phyloP scores from a whole-genome alignment of 169 alveolate species.

The Plasmodium coatneyi region DNA sequence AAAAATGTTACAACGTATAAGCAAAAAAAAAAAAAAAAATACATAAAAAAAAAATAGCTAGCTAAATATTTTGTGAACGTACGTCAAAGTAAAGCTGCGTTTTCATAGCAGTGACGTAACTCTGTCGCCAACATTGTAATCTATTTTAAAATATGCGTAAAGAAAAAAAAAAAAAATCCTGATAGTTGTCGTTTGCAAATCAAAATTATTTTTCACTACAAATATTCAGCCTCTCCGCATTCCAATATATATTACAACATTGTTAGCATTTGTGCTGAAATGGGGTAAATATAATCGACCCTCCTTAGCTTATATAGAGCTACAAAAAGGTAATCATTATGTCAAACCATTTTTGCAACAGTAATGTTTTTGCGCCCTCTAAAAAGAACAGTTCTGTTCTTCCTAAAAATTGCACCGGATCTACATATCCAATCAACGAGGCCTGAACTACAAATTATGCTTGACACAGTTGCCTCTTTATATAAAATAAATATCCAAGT shows the following conservation, averaged over 20 bases:
- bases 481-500: not conserved
- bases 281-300: not conserved
- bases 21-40: not conserved
- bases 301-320: not conserved
- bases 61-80: not conserved
- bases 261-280: not conserved
- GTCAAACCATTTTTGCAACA: not conserved
- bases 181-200: not conserved
- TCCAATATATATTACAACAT: not conserved
- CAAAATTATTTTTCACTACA: not conserved
- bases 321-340: not conserved
- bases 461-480: not conserved
- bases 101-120: not conserved
- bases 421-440: not conserved
- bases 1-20: not conserved
- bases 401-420: not conserved
- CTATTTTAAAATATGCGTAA: not conserved
- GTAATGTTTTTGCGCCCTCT: not conserved
- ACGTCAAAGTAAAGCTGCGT: not conserved
- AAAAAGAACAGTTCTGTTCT: not conserved
- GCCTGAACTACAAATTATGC: not conserved
- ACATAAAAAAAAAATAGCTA: not conserved
- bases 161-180: not conserved
- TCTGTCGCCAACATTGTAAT: not conserved
- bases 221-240: not conserved